Evolutionary conservation across 495 filamentous ascomycete species (phyloP), one percentile per base, ranked within the genome.

Genomic region (Delitschia confertaspora): DNA sequence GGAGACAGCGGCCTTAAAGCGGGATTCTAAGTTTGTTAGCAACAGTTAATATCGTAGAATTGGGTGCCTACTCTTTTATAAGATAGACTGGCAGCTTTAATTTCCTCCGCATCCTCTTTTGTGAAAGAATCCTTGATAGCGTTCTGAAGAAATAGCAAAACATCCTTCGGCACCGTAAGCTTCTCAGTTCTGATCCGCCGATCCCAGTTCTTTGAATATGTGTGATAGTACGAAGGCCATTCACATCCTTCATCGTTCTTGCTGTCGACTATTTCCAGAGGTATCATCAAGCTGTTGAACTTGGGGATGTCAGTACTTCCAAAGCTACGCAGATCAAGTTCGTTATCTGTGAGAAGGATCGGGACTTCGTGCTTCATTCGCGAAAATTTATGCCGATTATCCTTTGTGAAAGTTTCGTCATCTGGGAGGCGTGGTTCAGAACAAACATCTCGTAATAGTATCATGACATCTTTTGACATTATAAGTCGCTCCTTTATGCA

Each of bases 1-100:
- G 79, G 80, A 8, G 78, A 78, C 20, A 80, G 29, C 18, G 58
- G 65, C 26, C 66, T 58, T 7, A 56, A 43, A 4, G 48, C 55
- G 40, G 41, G 42, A 27, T 64, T 56, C 69, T 70, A 19, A n/a
- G 45, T 9, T 53, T 2, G 47, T 20, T 47, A 36, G 13, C 29
- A 20, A 43, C 19, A 17, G 25, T 33, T 22, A 22, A 1, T 8
- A 8, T 33, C 13, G 8, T 16, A 17, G 7, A 3, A 21, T 38
- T 19, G 18, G 49, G 29, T 32, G 18, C 46, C 13, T 47, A 51
- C 52, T 33, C 32, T 21, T 26, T 38, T 38, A 22, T 42, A 51
- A 8, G 5, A 8, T 13, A 40, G 7, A 18, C 10, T n/a, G 10
- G 45, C 35, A 8, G 40, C 45, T 39, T 39, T 51, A 18, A 59